Conservation (phyloP, 352 stramenopile genomes). For the Aphanomyces cochlioides region DNA sequence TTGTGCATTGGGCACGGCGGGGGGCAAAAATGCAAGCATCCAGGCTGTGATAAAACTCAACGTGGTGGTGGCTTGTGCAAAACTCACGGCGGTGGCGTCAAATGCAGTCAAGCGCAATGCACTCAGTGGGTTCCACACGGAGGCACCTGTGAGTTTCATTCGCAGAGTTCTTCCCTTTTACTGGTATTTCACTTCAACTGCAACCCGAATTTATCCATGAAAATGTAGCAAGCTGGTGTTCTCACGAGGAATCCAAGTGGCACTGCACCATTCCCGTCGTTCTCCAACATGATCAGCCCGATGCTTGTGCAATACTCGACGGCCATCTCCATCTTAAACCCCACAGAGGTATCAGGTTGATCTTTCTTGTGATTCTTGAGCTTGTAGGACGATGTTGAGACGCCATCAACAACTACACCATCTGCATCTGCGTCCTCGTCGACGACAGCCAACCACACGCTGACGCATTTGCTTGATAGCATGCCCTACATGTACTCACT, state of each 20-base stretch:
- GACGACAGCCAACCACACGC: constrained; percentile 7
- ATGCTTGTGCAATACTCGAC: constrained; percentile 28
- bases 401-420: not conserved
- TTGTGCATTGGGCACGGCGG: constrained; percentile 84
- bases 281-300: constrained; percentile 19
- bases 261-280: constrained; percentile 15
- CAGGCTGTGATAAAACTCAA: constrained; percentile 59
- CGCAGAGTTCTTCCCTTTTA: not conserved
- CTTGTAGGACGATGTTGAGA: not conserved
- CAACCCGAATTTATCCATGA: too few species aligned
- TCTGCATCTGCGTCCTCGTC: not conserved
- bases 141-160: constrained; percentile 3
- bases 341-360: not conserved
- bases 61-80: constrained; percentile 63
- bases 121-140: constrained; percentile 14
- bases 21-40: constrained; percentile 74
- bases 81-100: constrained; percentile 62
- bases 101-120: constrained; percentile 9
- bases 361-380: too few species aligned
- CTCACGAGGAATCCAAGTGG: too few species aligned
- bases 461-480: constrained; percentile 25
- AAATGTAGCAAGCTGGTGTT: too few species aligned
- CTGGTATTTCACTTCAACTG: not conserved
- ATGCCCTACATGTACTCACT: constrained; percentile 27
- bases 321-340: constrained; percentile 24